Conservation (phyloP, 331 rosid species). For the Malus hybrid region DNA sequence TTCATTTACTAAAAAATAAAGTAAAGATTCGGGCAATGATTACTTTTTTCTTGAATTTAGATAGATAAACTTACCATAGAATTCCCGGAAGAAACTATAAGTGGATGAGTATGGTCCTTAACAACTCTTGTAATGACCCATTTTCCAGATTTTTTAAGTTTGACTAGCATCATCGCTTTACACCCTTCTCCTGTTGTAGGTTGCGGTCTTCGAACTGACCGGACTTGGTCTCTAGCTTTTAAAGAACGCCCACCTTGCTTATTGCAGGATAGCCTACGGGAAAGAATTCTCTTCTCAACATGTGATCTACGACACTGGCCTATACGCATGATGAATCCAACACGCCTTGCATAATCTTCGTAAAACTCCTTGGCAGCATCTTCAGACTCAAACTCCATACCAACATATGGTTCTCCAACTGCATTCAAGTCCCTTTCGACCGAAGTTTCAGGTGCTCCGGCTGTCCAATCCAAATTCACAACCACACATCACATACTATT, state of each 20-base stretch:
- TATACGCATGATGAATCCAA: conserved; percentile 31
- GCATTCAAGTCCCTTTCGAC: conserved; percentile 10
- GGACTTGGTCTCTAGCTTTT: conserved; percentile 11
- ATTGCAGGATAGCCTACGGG: conserved; percentile 30
- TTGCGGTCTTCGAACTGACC: conserved; percentile 14
- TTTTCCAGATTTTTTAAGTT: conserved; percentile 28
- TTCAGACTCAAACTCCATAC: conserved; percentile 42
- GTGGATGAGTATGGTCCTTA: conserved; percentile 35
- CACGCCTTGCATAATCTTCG: conserved; percentile 16
- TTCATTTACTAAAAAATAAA: too few relatives aligned
- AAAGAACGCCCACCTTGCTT: conserved; percentile 29
- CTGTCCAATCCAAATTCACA: conserved; percentile 28
- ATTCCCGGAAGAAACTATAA: conserved; percentile 17
- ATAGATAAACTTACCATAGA: conserved; percentile 25
- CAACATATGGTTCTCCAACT: conserved; percentile 21
- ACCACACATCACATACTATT: background rate
- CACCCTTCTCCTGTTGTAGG: conserved; percentile 39
- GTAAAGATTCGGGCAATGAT: background rate
- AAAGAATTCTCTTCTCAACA: conserved; percentile 27
- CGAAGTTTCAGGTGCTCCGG: conserved; percentile 17
- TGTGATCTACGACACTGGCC: conserved; percentile 31
- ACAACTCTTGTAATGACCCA: conserved; percentile 36
- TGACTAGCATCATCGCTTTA: conserved; percentile 38
- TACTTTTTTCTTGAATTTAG: background rate
- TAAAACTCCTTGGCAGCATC: conserved; percentile 29